Percentiles rank a stretch among this genome's conserved stretches.
phyloP scores from a whole-genome alignment of 768 basidiomycete genomes.

The Boletellus sp. region DNA sequence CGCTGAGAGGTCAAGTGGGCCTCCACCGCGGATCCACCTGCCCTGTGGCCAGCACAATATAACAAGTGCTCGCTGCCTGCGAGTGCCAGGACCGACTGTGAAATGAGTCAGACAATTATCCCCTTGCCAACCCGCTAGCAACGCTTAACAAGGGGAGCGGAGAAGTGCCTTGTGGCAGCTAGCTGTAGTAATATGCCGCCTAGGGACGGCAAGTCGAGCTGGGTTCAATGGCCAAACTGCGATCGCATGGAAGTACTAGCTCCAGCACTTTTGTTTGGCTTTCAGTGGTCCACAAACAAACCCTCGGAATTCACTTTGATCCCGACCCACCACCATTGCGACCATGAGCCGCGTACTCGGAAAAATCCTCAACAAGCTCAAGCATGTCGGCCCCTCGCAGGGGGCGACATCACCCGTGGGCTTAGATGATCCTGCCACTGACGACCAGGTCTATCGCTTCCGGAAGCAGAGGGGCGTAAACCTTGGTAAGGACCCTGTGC shows the following conservation, averaged over 20 bases:
- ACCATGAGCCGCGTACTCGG: constrained; percentile 13
- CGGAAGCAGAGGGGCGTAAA: constrained; percentile 81
- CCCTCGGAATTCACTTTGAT: no score
- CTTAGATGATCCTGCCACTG: constrained; percentile 3
- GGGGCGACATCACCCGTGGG: not conserved
- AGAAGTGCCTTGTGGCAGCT: not conserved
- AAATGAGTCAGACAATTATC: not conserved
- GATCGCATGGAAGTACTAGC: no score
- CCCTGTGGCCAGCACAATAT: not conserved
- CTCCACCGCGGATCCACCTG: constrained; percentile 1
- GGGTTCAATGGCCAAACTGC: no score
- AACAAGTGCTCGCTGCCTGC: not conserved
- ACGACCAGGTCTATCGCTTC: constrained; percentile 46
- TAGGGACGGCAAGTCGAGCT: no score
- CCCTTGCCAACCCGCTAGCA: not conserved
- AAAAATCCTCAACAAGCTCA: constrained; percentile 18
- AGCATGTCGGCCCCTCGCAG: constrained; percentile 2
- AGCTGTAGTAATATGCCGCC: no score
- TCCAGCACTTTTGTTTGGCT: constrained; percentile 21
- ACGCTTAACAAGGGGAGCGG: not conserved
- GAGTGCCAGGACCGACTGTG: constrained; percentile 4
- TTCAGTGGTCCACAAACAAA: constrained; percentile 10
- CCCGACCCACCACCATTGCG: not conserved
- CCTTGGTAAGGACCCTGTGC: constrained; percentile 46
- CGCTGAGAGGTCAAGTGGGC: not conserved